phyloP scores from a whole-genome alignment of 2,329 filamentous ascomycete species.

The Alternaria rosae region DNA sequence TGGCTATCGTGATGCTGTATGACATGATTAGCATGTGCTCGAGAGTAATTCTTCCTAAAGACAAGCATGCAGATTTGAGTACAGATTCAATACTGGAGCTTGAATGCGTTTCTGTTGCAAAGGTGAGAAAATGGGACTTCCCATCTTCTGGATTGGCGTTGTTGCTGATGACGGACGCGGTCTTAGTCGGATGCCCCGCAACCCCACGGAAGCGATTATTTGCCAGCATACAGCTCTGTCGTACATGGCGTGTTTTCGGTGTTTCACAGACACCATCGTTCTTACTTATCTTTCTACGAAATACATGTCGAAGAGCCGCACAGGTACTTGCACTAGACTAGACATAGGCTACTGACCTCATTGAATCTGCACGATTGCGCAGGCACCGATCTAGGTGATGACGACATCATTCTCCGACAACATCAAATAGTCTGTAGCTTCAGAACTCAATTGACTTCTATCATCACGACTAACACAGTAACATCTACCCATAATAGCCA shows the following conservation, averaged over 20 bases:
- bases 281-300: not conserved
- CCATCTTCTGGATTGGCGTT: not conserved
- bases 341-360: slow-evolving; percentile 13
- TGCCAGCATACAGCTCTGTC: not conserved
- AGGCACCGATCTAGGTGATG: slow-evolving; percentile 20
- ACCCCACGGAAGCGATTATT: not conserved
- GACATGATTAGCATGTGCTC: not conserved
- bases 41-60: not conserved
- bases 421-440: slow-evolving; percentile 6
- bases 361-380: slow-evolving; percentile 15
- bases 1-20: slow-evolving; percentile 9
- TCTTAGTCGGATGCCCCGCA: not conserved
- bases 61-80: not conserved
- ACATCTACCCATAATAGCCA: slow-evolving; percentile 30
- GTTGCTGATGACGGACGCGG: not conserved
- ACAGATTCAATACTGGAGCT: not conserved
- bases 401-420: slow-evolving; percentile 26
- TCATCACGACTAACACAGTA: slow-evolving; percentile 3
- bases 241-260: not conserved
- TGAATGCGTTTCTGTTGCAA: not conserved
- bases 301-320: not conserved
- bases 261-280: not conserved
- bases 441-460: not conserved
- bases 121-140: not conserved
- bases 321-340: not conserved